A percentile compares a stretch with the other conserved stretches of the same genome.
phyloP scores from a whole-genome alignment of 2,329 filamentous ascomycete genomes.

The Exophiala phaeomuriformis region DNA sequence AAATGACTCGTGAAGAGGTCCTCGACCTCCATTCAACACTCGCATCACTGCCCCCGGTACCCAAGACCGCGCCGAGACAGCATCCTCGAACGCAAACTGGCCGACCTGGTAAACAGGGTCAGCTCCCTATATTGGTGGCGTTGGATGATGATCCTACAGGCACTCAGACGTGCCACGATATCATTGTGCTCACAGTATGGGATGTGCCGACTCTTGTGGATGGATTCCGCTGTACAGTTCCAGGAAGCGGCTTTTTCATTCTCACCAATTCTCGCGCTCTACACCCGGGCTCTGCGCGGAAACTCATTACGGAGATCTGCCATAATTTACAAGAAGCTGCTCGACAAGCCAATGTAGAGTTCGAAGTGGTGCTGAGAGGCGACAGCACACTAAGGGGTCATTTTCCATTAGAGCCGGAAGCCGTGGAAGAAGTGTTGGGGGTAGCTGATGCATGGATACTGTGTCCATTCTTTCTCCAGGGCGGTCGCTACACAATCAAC shows the following conservation, averaged over 20 bases:
- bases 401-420: constrained; percentile 50
- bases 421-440: constrained; percentile 45
- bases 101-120: too few relatives aligned
- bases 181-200: constrained; percentile 51
- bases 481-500: constrained; percentile 50
- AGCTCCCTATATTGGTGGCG: constrained; percentile 28
- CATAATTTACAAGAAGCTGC: constrained; percentile 44
- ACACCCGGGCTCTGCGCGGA: constrained; percentile 38
- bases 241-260: constrained; percentile 51
- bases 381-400: constrained; percentile 53
- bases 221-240: constrained; percentile 37
- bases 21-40: too few relatives aligned
- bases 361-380: constrained; percentile 52
- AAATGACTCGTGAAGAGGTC: too few relatives aligned
- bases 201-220: constrained; percentile 41
- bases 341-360: constrained; percentile 32
- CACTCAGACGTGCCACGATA: constrained; percentile 56
- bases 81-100: too few relatives aligned
- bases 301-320: constrained; percentile 47
- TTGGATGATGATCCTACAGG: constrained; percentile 53
- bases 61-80: too few relatives aligned
- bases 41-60: too few relatives aligned
- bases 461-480: constrained; percentile 54
- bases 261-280: constrained; percentile 52
- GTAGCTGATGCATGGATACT: constrained; percentile 48